Base-by-base conservation (phyloP, 164 flowering plant genomes). In the Stephania cephalantha region DNA sequence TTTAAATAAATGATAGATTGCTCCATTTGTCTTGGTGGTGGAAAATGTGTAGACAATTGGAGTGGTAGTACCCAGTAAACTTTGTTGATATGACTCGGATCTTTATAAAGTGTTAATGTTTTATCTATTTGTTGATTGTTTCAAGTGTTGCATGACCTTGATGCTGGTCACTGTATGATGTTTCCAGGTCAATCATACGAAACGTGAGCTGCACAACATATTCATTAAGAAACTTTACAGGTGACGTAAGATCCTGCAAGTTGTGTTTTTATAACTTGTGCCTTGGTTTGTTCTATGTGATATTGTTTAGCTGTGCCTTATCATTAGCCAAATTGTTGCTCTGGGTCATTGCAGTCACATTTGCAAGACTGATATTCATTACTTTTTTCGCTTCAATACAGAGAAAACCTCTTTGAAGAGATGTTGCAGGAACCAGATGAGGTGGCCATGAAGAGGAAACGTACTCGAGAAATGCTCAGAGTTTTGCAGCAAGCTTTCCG, bases 381-480 rank as follows among this genome's bases (percentile, higher is more conserved):
- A 20, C 58, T 63, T 20, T 66, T 63, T 78, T 46, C 77, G 77
- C 72, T 79, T 17, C 25, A 9, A 55, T 80, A 78, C 89, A 96
- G 99, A 80, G 98, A 96, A 71, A 90, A 91, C 77, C 86, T 94
- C 72, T 89, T 94, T 77, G 99, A 94, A 74, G 97, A 94, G 85
- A 89, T 96, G 98, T 83, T 96, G 81, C 97, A 90, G 77, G 99
- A 96, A 78, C 99, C 99, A 48, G 93, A 88, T 22, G 99, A 94
- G 76, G 78, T 96, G 29, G 89, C 99, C 15, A 73, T 76, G 72
- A 96, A 88, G 86, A 91, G 99, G 83, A 96, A 92, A 81, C 97
- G 87, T 17, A 86, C 93, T 45, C 87, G 94, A 67, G 97, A 94
- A 46, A 87, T 83, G 31, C 91, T 96, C 10, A 84, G 87, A 61